Conservation (phyloP, 495 filamentous ascomycete species). For the Pyronema domesticum region DNA sequence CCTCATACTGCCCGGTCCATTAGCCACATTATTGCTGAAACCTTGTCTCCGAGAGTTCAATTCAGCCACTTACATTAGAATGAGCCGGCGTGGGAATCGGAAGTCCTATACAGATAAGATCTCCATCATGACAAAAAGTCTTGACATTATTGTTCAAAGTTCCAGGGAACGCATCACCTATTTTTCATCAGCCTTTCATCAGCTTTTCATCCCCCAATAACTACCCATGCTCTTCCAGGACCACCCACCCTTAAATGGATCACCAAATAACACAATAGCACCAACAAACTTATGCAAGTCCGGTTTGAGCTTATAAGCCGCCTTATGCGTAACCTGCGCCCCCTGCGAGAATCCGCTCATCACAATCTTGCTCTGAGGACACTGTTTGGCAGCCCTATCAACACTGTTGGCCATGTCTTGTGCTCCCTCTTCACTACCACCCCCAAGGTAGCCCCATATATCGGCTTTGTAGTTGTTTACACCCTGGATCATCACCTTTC, state of each 20-base stretch:
- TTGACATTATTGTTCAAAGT: conserved; percentile 15
- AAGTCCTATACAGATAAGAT: conserved; percentile 9
- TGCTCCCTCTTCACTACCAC: conserved; percentile 31
- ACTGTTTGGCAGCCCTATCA: conserved; percentile 31
- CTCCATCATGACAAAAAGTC: conserved; percentile 14
- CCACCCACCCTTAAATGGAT: conserved; percentile 10
- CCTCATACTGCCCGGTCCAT: conserved; percentile 4
- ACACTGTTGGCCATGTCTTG: conserved; percentile 34
- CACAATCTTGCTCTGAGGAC: conserved; percentile 43
- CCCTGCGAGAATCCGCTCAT: conserved; percentile 37
- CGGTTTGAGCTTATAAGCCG: conserved; percentile 6
- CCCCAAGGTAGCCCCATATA: conserved; percentile 30
- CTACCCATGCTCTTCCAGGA: too few relatives aligned
- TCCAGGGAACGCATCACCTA: conserved; percentile 12
- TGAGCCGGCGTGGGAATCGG: conserved; percentile 11
- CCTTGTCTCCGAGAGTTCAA: too few relatives aligned
- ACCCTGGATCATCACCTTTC: conserved; percentile 11
- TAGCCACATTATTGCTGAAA: neutral
- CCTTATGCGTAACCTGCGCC: conserved; percentile 18
- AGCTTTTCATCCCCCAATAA: neutral
- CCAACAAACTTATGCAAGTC: conserved; percentile 5
- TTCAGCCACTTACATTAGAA: neutral
- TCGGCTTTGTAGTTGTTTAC: conserved; percentile 14
- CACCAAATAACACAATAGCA: conserved; percentile 19
- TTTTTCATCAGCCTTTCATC: neutral